These are phyloP conservation scores for Massarina eburnea DNA, from an alignment of 2,329 filamentous ascomycete species.

Conservation along the genomic window DNA sequence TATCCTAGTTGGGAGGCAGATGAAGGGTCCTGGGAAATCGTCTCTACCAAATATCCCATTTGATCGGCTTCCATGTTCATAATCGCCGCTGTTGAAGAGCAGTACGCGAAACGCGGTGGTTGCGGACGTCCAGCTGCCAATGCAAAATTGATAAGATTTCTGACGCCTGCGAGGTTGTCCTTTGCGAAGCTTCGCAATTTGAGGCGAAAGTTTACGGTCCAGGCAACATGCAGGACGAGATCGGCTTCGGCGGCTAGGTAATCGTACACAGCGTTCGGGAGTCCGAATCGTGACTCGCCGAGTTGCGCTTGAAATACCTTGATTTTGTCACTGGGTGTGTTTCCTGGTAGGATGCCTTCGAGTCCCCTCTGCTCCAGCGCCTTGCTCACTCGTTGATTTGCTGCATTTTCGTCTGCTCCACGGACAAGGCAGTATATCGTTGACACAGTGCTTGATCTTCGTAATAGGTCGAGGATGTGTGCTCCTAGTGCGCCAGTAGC, in stretches of 20 bases:
- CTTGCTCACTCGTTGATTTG: constrained; percentile 36
- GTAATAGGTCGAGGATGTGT: constrained; percentile 53
- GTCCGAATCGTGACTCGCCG: constrained; percentile 51
- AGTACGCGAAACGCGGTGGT: constrained; percentile 51
- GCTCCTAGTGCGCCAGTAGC: constrained; percentile 56
- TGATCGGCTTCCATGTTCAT: constrained; percentile 26
- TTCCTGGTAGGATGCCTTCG: constrained; percentile 17
- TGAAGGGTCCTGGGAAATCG: constrained; percentile 43
- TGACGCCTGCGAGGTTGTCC: constrained; percentile 55
- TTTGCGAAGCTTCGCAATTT: constrained; percentile 58
- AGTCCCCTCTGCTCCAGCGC: constrained; percentile 35
- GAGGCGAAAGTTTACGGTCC: constrained; percentile 66
- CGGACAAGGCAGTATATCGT: constrained; percentile 62
- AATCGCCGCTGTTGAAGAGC: constrained; percentile 55
- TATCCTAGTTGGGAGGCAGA: constrained; percentile 57
- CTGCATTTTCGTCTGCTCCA: constrained; percentile 40
- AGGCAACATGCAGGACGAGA: constrained; percentile 63
- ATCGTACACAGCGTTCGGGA: constrained; percentile 46
- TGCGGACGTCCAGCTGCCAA: constrained; percentile 31
- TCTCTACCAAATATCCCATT: constrained; percentile 43
- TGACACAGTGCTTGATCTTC: constrained; percentile 39
- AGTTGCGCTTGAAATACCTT: constrained; percentile 53
- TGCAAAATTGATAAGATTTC: constrained; percentile 53
- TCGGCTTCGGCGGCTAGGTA: constrained; percentile 48
- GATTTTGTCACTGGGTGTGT: constrained; percentile 40